Evolutionary conservation across 495 filamentous ascomycete species (phyloP).

Genomic region (Penicillium malachiteum): DNA sequence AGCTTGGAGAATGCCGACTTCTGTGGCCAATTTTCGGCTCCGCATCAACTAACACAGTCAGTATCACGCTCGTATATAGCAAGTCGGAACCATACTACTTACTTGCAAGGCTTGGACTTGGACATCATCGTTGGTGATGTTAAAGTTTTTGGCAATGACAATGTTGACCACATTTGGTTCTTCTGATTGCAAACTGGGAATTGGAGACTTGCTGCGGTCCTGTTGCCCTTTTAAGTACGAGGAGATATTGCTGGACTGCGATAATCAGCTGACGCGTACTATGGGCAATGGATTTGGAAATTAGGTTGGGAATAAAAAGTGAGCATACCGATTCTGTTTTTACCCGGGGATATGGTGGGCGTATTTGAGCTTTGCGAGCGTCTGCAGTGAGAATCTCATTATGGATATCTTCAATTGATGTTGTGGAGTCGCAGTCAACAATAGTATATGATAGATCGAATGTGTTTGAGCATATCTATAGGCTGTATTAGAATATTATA

Average conservation of each 20-base stretch:
- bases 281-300: too few relatives aligned
- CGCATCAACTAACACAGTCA: slow-evolving; percentile 65
- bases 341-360: slow-evolving; percentile 15
- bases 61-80: slow-evolving; percentile 9
- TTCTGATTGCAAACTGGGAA: slow-evolving; percentile 22
- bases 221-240: slow-evolving; percentile 15
- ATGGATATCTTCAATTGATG: slow-evolving; percentile 77
- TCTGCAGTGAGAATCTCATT: slow-evolving; percentile 56
- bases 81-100: not conserved
- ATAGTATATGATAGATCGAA: slow-evolving; percentile 69
- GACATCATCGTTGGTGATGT: slow-evolving; percentile 64
- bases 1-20: slow-evolving; percentile 66
- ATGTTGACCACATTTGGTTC: slow-evolving; percentile 67
- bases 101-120: slow-evolving; percentile 85
- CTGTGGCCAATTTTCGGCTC: slow-evolving; percentile 71
- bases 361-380: slow-evolving; percentile 18
- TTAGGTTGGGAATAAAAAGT: not conserved
- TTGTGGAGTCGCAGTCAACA: slow-evolving; percentile 68
- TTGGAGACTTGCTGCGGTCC: slow-evolving; percentile 23
- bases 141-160: slow-evolving; percentile 76
- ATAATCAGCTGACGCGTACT: slow-evolving; percentile 5
- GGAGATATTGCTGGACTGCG: slow-evolving; percentile 26
- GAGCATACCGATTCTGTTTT: slow-evolving; percentile 23
- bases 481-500: slow-evolving; percentile 3
- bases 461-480: slow-evolving; percentile 61